Evolutionary conservation across 2,329 filamentous ascomycete species (phyloP).

Genomic region (Calonectria naviculata): DNA sequence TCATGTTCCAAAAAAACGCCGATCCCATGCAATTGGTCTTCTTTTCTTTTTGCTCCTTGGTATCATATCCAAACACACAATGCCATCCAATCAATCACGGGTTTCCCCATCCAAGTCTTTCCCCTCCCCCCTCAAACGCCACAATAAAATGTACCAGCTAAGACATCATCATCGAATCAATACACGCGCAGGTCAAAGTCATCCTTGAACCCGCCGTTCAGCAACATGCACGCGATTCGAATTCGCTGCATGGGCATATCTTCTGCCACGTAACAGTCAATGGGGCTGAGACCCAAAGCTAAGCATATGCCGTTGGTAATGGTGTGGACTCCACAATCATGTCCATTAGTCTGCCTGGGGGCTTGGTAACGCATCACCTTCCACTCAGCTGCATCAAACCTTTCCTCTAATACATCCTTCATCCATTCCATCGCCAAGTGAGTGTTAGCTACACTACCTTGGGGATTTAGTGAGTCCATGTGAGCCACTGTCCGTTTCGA

Average conservation of each 20-base stretch:
- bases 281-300: conserved; percentile 63
- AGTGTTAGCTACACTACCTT: conserved; percentile 54
- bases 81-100: conserved; percentile 19
- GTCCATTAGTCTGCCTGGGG: conserved; percentile 71
- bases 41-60: conserved; percentile 24
- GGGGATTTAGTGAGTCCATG: conserved; percentile 71
- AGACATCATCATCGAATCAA: conserved; percentile 33
- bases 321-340: conserved; percentile 83
- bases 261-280: conserved; percentile 57
- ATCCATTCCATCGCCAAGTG: conserved; percentile 65
- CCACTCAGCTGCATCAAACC: conserved; percentile 71
- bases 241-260: conserved; percentile 71
- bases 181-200: conserved; percentile 64
- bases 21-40: conserved; percentile 28
- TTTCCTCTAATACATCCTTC: conserved; percentile 62
- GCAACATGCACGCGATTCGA: conserved; percentile 71
- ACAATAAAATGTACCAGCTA: conserved; percentile 19
- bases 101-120: conserved; percentile 19
- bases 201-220: conserved; percentile 74
- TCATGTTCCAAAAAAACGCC: conserved; percentile 31
- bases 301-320: conserved; percentile 78
- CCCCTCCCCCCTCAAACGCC: conserved; percentile 29
- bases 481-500: conserved; percentile 71
- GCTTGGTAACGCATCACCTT: conserved; percentile 59
- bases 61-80: conserved; percentile 37